Evolutionary conservation across 306 rosid genomes (phyloP), one percentile per base, ranked within the genome.

Genomic region (Ammopiptanthus mongolicus): DNA sequence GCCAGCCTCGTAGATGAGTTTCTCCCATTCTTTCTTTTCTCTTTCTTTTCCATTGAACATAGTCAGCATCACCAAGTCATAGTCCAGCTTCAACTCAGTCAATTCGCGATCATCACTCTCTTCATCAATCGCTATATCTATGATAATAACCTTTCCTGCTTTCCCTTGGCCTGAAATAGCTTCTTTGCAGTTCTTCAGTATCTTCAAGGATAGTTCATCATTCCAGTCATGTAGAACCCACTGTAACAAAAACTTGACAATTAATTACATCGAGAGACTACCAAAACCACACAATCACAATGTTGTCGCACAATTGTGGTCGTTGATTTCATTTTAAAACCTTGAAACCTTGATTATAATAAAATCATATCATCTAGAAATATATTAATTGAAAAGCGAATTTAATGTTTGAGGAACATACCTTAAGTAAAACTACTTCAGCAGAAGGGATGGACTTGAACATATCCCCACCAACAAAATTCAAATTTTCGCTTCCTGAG

Each of bases 131-230:
- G 83, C 84, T 31, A 82, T 75, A 56, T 89, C 95, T 18, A 89
- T 81, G 69, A 87, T 82, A 3, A 89, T 77, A 29, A 85, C 88
- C 52, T 84, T 89, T 12, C 90, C 88, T 12, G 34, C 61, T 10
- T 85, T 71, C 25, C 82, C 83, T 41, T 69, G 71, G 19, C 62
- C 56, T 10, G 87, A 57, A 75, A 87, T 75, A 13, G 88, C 84
- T 65, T 81, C 87, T 63, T 79, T 69, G 76, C 94, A 81, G 12
- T 81, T 89, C 81, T 77, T 87, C 82, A 87, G 69, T 56, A 87
- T 65, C 64, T 81, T 75, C 18, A 85, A 1, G 15, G 90, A 77
- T 1, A 69, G 55, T n/a, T 87, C 90, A 17, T 87, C 88, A 15
- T 72, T 68, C 80, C 80, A 75, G 36, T 50, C 80, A 42, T 83